phyloP scores from a whole-genome alignment of 2,329 filamentous ascomycete genomes.

The Pyrenophora seminiperda region DNA sequence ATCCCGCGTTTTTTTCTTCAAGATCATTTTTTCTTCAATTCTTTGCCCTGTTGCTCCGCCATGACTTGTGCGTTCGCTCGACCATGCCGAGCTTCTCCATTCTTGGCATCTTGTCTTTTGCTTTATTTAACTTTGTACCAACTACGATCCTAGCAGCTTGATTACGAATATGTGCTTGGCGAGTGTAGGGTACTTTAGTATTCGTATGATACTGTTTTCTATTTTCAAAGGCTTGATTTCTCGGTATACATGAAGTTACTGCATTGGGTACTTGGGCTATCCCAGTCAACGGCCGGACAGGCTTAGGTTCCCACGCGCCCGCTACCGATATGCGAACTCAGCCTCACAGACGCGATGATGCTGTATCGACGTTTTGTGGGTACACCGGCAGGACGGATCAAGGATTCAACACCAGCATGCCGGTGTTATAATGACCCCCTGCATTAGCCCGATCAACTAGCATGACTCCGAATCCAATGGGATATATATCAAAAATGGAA shows the following conservation, averaged over 20 bases:
- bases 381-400: conserved; percentile 10
- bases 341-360: conserved; percentile 4
- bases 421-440: conserved; percentile 2
- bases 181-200: too few relatives aligned
- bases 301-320: not conserved
- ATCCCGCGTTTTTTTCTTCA: not conserved
- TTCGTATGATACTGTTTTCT: too few relatives aligned
- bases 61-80: too few relatives aligned
- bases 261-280: not conserved
- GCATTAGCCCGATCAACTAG: conserved; percentile 1
- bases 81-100: not conserved
- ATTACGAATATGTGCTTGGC: too few relatives aligned
- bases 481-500: not conserved
- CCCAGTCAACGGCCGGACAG: not conserved
- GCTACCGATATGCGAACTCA: conserved; percentile 3
- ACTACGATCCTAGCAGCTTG: too few relatives aligned
- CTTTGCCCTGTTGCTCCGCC: too few relatives aligned
- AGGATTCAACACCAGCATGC: not conserved
- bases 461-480: not conserved
- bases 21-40: too few relatives aligned
- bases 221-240: too few relatives aligned
- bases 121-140: too few relatives aligned
- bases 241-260: not conserved
- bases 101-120: not conserved
- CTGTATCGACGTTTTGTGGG: conserved; percentile 7